Percentiles rank a stretch among this genome's conserved stretches.
phyloP scores from a whole-genome alignment of 257 asterid species.

The Penstemon davidsonii region DNA sequence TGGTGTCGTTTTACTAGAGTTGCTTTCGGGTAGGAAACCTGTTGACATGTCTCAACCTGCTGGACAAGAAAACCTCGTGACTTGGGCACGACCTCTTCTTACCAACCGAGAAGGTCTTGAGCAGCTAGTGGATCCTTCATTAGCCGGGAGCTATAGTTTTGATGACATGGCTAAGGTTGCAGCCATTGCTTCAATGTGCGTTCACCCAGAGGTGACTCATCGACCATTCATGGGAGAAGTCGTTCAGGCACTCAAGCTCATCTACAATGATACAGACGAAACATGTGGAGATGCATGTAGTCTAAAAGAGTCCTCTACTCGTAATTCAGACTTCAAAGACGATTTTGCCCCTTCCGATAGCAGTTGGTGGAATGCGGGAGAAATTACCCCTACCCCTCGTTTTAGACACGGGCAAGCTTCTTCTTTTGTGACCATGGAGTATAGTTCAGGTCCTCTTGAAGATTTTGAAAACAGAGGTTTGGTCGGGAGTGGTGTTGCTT shows the following conservation, averaged over 20 bases:
- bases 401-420: constrained; percentile 67
- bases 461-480: constrained; percentile 65
- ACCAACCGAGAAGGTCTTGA: constrained; percentile 83
- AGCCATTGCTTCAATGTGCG: constrained; percentile 94
- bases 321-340: constrained; percentile 72
- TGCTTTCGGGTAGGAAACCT: constrained; percentile 82
- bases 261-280: constrained; percentile 75
- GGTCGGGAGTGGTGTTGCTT: constrained; percentile 41
- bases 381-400: constrained; percentile 73
- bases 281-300: constrained; percentile 79
- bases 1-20: constrained; percentile 89
- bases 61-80: constrained; percentile 94
- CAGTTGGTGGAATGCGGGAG: constrained; percentile 97
- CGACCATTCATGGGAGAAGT: constrained; percentile 98
- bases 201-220: constrained; percentile 90
- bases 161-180: constrained; percentile 98
- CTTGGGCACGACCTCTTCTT: constrained; percentile 92
- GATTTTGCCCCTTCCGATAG: constrained; percentile 77
- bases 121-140: constrained; percentile 78
- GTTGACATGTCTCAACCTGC: constrained; percentile 94
- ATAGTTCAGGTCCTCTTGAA: constrained; percentile 86
- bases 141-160: constrained; percentile 72
- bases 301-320: constrained; percentile 75
- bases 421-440: constrained; percentile 88
- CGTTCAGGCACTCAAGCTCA: constrained; percentile 94